Evolutionary conservation across 305 asterid genomes (phyloP).

Genomic region (Solanum hybrid): DNA sequence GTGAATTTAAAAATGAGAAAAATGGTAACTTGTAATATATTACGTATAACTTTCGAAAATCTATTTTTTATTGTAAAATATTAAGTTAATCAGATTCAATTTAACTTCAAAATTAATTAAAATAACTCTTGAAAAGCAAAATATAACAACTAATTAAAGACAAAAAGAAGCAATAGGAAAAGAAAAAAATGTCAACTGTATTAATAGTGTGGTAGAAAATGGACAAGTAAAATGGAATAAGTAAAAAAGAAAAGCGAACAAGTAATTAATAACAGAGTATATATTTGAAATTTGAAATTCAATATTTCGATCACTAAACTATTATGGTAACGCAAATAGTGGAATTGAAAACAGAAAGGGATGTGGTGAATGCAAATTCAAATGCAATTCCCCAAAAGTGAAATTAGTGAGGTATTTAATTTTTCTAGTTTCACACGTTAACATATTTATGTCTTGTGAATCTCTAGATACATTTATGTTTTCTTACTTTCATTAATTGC

Average conservation of each 20-base stretch:
- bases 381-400: background rate
- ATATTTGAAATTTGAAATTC: background rate
- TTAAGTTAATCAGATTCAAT: background rate
- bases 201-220: background rate
- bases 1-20: background rate
- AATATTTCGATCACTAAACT: background rate
- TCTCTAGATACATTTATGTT: constrained; percentile 5
- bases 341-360: background rate
- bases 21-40: background rate
- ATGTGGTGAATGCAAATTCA: background rate
- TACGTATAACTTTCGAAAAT: background rate
- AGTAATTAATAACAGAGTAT: background rate
- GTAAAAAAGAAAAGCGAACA: too few relatives aligned
- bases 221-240: background rate
- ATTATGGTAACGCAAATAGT: background rate
- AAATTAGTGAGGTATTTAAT: background rate
- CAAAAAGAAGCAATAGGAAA: background rate
- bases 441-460: constrained; percentile 2
- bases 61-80: background rate
- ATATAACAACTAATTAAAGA: background rate
- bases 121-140: background rate
- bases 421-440: constrained; percentile 2
- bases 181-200: background rate
- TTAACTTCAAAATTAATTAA: background rate
- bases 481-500: background rate